Base-by-base conservation (phyloP, 176 grass and related monocot species). In the Musa itinerans region DNA sequence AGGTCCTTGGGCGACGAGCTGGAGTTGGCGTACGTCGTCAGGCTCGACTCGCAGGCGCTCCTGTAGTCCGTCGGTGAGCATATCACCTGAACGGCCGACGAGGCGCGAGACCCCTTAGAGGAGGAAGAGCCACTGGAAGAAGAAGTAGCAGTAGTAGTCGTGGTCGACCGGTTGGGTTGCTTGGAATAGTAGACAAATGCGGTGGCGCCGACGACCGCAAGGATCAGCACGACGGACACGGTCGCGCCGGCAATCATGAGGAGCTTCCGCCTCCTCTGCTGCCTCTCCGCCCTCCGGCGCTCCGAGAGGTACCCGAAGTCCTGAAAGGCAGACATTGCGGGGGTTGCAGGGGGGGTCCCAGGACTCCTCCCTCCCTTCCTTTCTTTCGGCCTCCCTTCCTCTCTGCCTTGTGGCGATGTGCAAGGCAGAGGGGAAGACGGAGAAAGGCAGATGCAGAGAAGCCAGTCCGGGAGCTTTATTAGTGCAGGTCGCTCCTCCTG, bases 271-370 rank as follows among this genome's bases (percentile, higher is more conserved):
- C 82, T 64, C 81, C 82, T 84, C 76, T 83, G 87, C 48, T 83
- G 82, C 58, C 89, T 83, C 79, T 96, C 93, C 51, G 89, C 89
- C 0, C 58, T 50, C 63, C 93, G 85, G 5, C 93, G 87, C 89
- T 96, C 93, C 0, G 89, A 87, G 74, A 96, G 89, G 50, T 85
- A 89, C 11, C 87, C 89, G 50, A 96, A 90, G 83, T 96, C 89
- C 73, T 86, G 86, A 71, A 92, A 96, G 76, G 90, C 90, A 29
- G 87, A 92, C 83, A 87, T 88, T 57, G 75, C 86, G 78, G 76
- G 34, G 2, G 29, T 89, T 82, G 52, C 68, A 3, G 16, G 4
- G 57, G 1, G 1, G 55, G 4, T 6, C 34, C 34, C 0, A 3
- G 34, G 34, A 43, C 34, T 43, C 54, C 54, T 58, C n/a, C 64